Conservation (phyloP, 192 early-diverging fungal species). For the Umbelopsis isabellina region DNA sequence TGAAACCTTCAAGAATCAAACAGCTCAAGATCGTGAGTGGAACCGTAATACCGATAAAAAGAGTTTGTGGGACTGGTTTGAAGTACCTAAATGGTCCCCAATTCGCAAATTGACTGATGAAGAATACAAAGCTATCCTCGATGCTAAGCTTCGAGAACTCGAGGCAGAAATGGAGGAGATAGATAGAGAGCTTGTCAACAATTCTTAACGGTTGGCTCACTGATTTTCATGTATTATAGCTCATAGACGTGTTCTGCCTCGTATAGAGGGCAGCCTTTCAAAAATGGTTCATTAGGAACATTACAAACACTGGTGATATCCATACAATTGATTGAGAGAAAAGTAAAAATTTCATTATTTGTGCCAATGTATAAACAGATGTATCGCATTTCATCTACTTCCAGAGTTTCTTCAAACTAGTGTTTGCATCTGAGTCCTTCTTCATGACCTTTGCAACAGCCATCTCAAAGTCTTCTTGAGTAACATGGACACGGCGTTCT, state of each 20-base stretch:
- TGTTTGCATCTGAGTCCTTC: conserved; percentile 97
- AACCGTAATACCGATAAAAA: conserved; percentile 29
- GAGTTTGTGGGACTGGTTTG: conserved; percentile 48
- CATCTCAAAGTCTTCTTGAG: conserved; percentile 99
- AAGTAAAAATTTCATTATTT: conserved; percentile 9
- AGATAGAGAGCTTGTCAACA: conserved; percentile 35
- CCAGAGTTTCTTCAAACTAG: conserved; percentile 96
- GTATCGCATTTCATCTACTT: conserved; percentile 64
- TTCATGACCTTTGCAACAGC: conserved; percentile 99
- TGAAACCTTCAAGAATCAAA: conserved; percentile 29
- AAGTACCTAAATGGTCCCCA: conserved; percentile 64
- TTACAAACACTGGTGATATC: background rate
- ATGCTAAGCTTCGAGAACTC: conserved; percentile 40
- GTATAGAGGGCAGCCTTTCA: background rate
- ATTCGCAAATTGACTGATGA: conserved; percentile 60
- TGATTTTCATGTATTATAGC: background rate
- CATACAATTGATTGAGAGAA: background rate
- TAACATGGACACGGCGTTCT: conserved; percentile 98
- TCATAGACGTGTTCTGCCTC: background rate
- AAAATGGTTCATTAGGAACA: background rate
- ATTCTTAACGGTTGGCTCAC: background rate
- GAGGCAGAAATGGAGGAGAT: conserved; percentile 47
- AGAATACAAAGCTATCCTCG: conserved; percentile 64
- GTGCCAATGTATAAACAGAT: conserved; percentile 20
- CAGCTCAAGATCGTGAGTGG: conserved; percentile 27